Base-by-base conservation (phyloP, 768 basidiomycete genomes). In the Grammothele lineata region DNA sequence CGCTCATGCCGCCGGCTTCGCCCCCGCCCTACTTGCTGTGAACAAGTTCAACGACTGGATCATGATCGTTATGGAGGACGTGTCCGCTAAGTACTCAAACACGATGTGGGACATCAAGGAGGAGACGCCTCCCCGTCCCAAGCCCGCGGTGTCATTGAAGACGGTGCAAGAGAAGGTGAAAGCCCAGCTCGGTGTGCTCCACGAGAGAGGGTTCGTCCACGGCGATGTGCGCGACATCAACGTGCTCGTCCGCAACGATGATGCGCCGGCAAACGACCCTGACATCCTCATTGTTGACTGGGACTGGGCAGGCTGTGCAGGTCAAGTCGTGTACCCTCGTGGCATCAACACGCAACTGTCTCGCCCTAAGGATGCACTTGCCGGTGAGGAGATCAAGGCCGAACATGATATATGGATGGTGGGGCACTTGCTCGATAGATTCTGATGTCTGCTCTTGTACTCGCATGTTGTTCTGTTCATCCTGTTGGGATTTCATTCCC, bases 41-140 rank as follows among this genome's bases (percentile, higher is more conserved):
- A 37, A 45, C 21, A 10, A 18, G 5, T 34, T 45, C n/a, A 37
- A 37, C 33, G 44, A 27, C 35, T 45, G 44, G 44, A 37, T n/a
- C 35, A 45, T 45, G 44, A 24, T 45, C 44, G 44, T 45, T 17
- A 45, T 45, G 35, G 43, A 44, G 17, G 43, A 44, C 33, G 24
- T 6, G 23, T 26, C 44, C 4, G 44, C 33, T 10, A 34, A 37
- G 4, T 45, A 45, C 35, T 8, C 44, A 6, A 37, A 17, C 10
- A 40, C 22, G 8, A n/a, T 45, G 15, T 37, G 35, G 35, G 44
- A 45, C n/a, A 3, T 37, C 22, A 37, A 26, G 21, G 12, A 6
- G 9, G 38, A 22, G 22, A 39, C 23, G 19, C 18, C 8, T 9
- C 11, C 14, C 33, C 10, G 30, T 9, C 12, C 32, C n/a, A 37